These are phyloP conservation scores for Anthracocystis panici-leucophaei DNA, from an alignment of 1,284 basidiomycete species.

Conservation along the genomic window DNA sequence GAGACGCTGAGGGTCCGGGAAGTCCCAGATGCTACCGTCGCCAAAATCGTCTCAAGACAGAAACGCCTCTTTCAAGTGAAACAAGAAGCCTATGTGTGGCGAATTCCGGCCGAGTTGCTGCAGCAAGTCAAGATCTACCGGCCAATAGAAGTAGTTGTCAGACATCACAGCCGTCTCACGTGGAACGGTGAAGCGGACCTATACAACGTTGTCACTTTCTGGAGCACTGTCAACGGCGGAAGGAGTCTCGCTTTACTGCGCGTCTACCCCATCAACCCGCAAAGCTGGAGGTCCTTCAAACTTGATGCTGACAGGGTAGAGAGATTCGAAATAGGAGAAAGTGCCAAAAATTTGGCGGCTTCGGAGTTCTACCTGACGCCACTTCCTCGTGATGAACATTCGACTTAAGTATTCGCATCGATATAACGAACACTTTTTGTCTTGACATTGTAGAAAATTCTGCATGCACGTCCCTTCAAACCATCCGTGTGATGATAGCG, in stretches of 20 bases:
- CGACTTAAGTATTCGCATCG: too few relatives aligned
- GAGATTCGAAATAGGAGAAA: too few relatives aligned
- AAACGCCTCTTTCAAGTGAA: neutral
- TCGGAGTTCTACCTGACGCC: too few relatives aligned
- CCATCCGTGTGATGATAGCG: too few relatives aligned
- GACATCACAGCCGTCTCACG: neutral
- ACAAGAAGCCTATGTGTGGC: neutral
- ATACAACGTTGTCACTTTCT: neutral
- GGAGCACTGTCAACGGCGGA: neutral
- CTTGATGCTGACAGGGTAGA: too few relatives aligned
- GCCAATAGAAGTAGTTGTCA: neutral
- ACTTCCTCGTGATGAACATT: too few relatives aligned
- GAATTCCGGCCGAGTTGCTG: neutral
- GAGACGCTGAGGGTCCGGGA: neutral
- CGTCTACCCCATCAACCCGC: neutral
- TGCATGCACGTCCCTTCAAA: too few relatives aligned
- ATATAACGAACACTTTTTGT: too few relatives aligned
- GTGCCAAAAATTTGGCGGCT: too few relatives aligned
- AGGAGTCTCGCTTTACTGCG: neutral
- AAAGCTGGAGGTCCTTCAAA: neutral
- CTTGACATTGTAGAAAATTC: too few relatives aligned
- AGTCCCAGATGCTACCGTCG: neutral
- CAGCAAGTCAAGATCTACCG: neutral
- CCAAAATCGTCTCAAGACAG: neutral
- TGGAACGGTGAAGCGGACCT: neutral